Evolutionary conservation across 371 early-diverging fungal species (phyloP).

Genomic region (Syncephalastrum sp.): DNA sequence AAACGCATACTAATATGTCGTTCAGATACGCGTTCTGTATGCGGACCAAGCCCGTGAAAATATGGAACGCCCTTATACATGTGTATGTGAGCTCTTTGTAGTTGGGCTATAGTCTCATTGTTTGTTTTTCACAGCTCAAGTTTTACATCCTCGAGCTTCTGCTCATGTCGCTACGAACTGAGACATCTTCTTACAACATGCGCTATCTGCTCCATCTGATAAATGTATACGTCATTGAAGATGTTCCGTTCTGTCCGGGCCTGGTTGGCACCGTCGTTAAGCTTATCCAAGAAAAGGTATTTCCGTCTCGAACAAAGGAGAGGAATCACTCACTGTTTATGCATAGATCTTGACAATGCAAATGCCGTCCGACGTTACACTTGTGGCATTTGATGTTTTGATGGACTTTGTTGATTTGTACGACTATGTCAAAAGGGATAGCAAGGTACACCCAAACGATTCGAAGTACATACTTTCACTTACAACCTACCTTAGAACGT

Average conservation of each 20-base stretch:
- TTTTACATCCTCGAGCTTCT: constrained; percentile 70
- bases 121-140: constrained; percentile 49
- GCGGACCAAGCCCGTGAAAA: constrained; percentile 36
- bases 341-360: constrained; percentile 59
- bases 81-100: constrained; percentile 23
- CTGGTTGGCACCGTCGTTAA: constrained; percentile 70
- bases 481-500: constrained; percentile 47
- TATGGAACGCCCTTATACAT: constrained; percentile 39
- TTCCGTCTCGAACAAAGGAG: not conserved
- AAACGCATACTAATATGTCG: not conserved
- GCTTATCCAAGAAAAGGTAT: constrained; percentile 75
- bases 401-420: constrained; percentile 65
- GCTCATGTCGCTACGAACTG: constrained; percentile 64
- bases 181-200: constrained; percentile 67
- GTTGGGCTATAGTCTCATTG: constrained; percentile 2
- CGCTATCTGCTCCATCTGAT: constrained; percentile 69
- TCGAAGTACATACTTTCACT: not conserved
- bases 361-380: constrained; percentile 65
- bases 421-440: constrained; percentile 67
- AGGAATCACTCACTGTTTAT: constrained; percentile 4
- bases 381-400: constrained; percentile 70
- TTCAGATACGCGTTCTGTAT: constrained; percentile 59
- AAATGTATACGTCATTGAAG: constrained; percentile 74
- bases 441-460: constrained; percentile 50
- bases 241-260: constrained; percentile 75